Evolutionary conservation across 176 grass and related monocot species (phyloP).

Genomic region (Carex kokanica): DNA sequence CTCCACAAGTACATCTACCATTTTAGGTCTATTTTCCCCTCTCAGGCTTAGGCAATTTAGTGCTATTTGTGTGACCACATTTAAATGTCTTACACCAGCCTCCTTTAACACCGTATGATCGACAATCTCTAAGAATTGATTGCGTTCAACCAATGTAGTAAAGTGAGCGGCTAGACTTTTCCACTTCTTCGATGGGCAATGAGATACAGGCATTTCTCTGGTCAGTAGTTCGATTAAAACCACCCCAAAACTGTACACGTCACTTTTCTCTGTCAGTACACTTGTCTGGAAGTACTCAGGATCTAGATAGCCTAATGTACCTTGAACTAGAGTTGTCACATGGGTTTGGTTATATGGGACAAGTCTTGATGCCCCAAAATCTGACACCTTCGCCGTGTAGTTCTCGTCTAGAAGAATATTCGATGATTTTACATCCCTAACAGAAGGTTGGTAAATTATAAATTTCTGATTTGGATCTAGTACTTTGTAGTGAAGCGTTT

Average conservation of each 20-base stretch:
- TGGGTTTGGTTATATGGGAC: conserved; percentile 46
- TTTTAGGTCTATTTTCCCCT: conserved; percentile 45
- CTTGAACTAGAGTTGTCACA: conserved; percentile 59
- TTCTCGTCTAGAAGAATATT: conserved; percentile 52
- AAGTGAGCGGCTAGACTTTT: conserved; percentile 47
- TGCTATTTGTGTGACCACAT: conserved; percentile 38
- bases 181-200: background rate
- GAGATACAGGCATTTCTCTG: conserved; percentile 41
- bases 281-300: conserved; percentile 63
- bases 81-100: conserved; percentile 38
- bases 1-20: conserved; percentile 45
- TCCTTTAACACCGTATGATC: conserved; percentile 37
- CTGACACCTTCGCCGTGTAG: conserved; percentile 53
- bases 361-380: conserved; percentile 60
- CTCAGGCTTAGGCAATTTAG: conserved; percentile 37
- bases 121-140: conserved; percentile 32
- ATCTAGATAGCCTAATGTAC: conserved; percentile 58
- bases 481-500: background rate
- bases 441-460: background rate
- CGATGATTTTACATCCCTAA: conserved; percentile 48
- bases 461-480: background rate
- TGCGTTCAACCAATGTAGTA: conserved; percentile 29
- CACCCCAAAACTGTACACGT: conserved; percentile 69
- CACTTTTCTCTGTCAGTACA: conserved; percentile 55
- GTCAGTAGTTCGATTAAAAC: conserved; percentile 46